These are phyloP conservation scores for Gynandropsis gynandra DNA, from an alignment of 345 rosid genomes.

Conservation along the genomic window DNA sequence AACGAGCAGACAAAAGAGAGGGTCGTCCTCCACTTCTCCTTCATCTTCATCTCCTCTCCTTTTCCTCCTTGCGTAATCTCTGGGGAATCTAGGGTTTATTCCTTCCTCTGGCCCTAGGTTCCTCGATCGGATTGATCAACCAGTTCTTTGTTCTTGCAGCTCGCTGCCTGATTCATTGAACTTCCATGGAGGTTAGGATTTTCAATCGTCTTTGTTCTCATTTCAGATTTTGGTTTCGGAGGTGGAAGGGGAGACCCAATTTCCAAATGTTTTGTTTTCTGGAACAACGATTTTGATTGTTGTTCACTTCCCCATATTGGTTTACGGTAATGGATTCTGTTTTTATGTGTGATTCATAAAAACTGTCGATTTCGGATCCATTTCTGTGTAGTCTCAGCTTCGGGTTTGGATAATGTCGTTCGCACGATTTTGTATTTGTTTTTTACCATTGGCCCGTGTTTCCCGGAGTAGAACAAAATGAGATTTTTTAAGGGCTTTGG, in stretches of 20 bases:
- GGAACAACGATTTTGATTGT: not conserved
- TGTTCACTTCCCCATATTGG: no score
- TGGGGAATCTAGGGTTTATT: slow-evolving; percentile 31
- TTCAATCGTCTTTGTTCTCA: not conserved
- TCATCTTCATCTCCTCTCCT: not conserved
- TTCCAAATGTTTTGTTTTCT: not conserved
- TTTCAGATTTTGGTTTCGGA: not conserved
- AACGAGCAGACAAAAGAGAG: not conserved
- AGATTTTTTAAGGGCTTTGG: not conserved
- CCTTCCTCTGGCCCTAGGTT: slow-evolving; percentile 21
- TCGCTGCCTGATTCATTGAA: slow-evolving; percentile 11
- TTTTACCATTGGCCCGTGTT: not conserved
- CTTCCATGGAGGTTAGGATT: slow-evolving; percentile 33
- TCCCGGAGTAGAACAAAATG: not conserved
- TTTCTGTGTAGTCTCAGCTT: slow-evolving; percentile 6
- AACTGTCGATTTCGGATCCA: slow-evolving; percentile 1
- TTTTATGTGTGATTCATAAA: not conserved
- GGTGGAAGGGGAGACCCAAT: not conserved
- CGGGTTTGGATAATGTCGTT: not conserved
- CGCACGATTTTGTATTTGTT: no score
- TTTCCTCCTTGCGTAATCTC: slow-evolving; percentile 23
- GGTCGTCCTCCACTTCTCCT: slow-evolving; percentile 14
- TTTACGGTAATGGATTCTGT: not conserved
- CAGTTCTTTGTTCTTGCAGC: slow-evolving; percentile 1
- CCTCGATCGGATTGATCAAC: slow-evolving; percentile 17